Conservation (phyloP, 305 asterid genomes). For the Rubia occidens region DNA sequence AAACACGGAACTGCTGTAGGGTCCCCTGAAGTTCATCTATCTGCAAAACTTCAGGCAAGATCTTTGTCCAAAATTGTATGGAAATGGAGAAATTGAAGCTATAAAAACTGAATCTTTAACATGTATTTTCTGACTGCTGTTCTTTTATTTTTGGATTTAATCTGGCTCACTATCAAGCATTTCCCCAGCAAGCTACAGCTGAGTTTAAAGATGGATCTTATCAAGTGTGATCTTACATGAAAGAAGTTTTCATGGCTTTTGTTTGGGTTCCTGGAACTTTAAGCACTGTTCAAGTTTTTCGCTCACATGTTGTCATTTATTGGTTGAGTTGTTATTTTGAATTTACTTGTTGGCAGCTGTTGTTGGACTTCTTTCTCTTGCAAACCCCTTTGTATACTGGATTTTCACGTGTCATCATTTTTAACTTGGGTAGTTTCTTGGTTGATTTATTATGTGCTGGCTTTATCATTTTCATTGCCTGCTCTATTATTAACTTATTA, state of each 20-base stretch:
- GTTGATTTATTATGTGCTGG: not conserved
- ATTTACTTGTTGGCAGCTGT: not conserved
- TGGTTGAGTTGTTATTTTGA: not conserved
- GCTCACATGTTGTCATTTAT: not conserved
- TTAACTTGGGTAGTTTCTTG: not conserved
- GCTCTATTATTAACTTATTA: not conserved
- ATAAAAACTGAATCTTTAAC: not conserved
- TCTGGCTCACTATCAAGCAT: not conserved
- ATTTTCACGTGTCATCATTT: not conserved
- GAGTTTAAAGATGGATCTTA: not conserved
- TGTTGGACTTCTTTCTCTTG: not conserved
- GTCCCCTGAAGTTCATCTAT: conserved; percentile 79
- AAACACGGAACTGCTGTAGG: conserved; percentile 81
- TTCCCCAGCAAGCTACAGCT: not conserved
- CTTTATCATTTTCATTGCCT: not conserved
- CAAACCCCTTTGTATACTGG: too few species aligned
- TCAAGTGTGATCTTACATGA: not conserved
- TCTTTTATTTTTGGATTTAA: not conserved
- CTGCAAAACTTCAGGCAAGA: conserved; percentile 77
- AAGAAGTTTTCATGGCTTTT: not conserved
- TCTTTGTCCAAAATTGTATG: not conserved
- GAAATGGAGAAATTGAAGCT: not conserved
- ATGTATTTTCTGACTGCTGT: not conserved
- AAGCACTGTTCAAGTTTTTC: not conserved
- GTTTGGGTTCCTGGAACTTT: not conserved